A percentile compares a stretch with the other conserved stretches of the same genome.
Conservation (phyloP, 2,329 filamentous ascomycete species). For the Paraphaeosphaeria sporulosa region DNA sequence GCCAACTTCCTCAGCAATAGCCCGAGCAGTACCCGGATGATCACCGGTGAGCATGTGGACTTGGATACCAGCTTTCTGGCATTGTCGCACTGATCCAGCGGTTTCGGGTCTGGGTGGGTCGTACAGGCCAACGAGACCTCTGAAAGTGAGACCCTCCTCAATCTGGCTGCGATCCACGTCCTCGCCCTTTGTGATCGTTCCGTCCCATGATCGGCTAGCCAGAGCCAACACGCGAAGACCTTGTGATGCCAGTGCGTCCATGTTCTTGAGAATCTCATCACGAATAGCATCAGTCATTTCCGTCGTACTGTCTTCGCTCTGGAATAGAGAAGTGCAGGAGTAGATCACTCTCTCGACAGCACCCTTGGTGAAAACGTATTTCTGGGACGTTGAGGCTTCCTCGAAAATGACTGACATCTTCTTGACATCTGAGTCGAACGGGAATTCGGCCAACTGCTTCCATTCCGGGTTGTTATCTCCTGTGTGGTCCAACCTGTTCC, state of each 20-base stretch:
- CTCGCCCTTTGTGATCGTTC: constrained; percentile 54
- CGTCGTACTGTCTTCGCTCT: constrained; percentile 49
- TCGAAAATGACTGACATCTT: constrained; percentile 77
- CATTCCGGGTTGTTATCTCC: constrained; percentile 43
- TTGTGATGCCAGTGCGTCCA: constrained; percentile 71
- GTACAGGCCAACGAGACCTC: constrained; percentile 83
- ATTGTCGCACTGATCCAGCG: constrained; percentile 59
- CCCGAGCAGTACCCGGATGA: constrained; percentile 55
- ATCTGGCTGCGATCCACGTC: constrained; percentile 66
- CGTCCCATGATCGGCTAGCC: constrained; percentile 59
- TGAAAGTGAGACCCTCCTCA: constrained; percentile 74
- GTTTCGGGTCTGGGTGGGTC: constrained; percentile 86
- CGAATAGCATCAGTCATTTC: constrained; percentile 62
- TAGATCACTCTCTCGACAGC: constrained; percentile 71
- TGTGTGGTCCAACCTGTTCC: constrained; percentile 64
- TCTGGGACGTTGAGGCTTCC: constrained; percentile 48
- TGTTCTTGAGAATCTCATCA: constrained; percentile 68
- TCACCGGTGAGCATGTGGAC: constrained; percentile 60
- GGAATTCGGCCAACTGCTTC: constrained; percentile 67
- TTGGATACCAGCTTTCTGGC: constrained; percentile 55
- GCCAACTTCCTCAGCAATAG: constrained; percentile 57
- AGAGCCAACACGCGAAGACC: constrained; percentile 75
- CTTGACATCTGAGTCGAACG: constrained; percentile 78
- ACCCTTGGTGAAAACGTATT: constrained; percentile 67
- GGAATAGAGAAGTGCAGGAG: constrained; percentile 64